A percentile compares a stretch with the other conserved stretches of the same genome.
phyloP scores from a whole-genome alignment of 1,139 yeast genomes.

The Eremothecium gossypii region DNA sequence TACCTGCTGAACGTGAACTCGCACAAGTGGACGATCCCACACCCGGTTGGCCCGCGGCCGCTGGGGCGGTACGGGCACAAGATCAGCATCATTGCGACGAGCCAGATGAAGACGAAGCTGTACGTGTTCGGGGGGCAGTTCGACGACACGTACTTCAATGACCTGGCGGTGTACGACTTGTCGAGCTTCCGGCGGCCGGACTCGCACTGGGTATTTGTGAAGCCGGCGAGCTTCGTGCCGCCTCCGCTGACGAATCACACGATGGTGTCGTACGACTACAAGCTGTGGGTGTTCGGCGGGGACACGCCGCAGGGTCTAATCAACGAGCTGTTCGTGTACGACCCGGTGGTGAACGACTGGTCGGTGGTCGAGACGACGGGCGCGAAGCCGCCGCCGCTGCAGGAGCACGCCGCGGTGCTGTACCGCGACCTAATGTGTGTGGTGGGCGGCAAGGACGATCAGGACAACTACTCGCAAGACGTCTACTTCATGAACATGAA shows the following conservation, averaged over 20 bases:
- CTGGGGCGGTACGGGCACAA: conserved; percentile 93
- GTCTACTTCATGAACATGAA: conserved; percentile 71
- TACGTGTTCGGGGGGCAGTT: conserved; percentile 94
- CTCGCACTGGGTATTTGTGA: conserved; percentile 74
- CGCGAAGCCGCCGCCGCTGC: conserved; percentile 71
- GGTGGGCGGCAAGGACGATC: conserved; percentile 81
- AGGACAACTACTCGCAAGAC: conserved; percentile 61
- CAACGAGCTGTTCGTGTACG: conserved; percentile 76
- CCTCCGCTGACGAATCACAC: conserved; percentile 92
- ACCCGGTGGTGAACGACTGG: conserved; percentile 66
- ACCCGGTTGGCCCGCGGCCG: conserved; percentile 75
- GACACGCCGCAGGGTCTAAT: conserved; percentile 69
- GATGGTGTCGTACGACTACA: conserved; percentile 70
- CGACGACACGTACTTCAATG: conserved; percentile 80
- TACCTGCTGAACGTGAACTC: conserved; percentile 87
- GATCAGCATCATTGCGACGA: conserved; percentile 49
- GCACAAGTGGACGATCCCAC: conserved; percentile 82
- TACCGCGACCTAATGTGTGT: conserved; percentile 74
- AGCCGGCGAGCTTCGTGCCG: conserved; percentile 48
- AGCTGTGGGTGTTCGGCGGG: conserved; percentile 89
- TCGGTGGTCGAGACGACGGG: conserved; percentile 39
- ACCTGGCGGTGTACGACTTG: conserved; percentile 76
- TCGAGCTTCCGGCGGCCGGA: conserved; percentile 78
- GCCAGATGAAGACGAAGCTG: conserved; percentile 59
- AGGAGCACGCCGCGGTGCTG: conserved; percentile 82